Percentiles rank a stretch among this genome's conserved stretches.
phyloP scores from a whole-genome alignment of 768 basidiomycete species.

The Rhodotorula graminis region DNA sequence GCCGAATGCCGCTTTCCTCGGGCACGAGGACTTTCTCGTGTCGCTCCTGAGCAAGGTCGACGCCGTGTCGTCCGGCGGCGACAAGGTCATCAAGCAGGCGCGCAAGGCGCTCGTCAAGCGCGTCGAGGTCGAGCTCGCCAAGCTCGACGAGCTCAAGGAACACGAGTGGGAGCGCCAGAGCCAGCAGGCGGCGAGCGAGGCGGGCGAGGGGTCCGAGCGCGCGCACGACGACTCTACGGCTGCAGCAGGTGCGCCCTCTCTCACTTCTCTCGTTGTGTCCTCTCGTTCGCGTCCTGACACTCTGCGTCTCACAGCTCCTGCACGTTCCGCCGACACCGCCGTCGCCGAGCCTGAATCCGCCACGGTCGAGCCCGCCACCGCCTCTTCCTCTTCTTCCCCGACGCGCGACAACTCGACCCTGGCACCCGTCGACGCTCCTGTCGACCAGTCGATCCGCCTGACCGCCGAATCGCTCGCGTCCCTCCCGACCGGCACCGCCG shows the following conservation, averaged over 20 bases:
- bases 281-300: background rate
- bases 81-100: constrained; percentile 16
- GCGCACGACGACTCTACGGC: background rate
- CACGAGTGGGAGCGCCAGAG: constrained; percentile 24
- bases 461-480: background rate
- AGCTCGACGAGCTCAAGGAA: constrained; percentile 24
- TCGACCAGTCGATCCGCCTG: background rate
- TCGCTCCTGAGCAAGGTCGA: constrained; percentile 28
- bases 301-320: background rate
- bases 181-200: too few relatives aligned
- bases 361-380: background rate
- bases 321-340: background rate
- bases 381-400: background rate
- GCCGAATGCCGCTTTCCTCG: constrained; percentile 37
- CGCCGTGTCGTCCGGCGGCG: constrained; percentile 19
- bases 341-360: background rate
- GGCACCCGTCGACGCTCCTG: background rate
- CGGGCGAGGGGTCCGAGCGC: background rate
- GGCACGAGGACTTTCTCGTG: constrained; percentile 32
- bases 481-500: background rate
- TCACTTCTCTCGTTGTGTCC: background rate
- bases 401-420: background rate
- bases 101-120: constrained; percentile 33
- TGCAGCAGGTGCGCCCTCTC: background rate
- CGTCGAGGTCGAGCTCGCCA: constrained; percentile 25